Percentiles rank a stretch among this genome's conserved stretches.
phyloP scores from a whole-genome alignment of 169 alveolate species.

The Plasmodium berghei region DNA sequence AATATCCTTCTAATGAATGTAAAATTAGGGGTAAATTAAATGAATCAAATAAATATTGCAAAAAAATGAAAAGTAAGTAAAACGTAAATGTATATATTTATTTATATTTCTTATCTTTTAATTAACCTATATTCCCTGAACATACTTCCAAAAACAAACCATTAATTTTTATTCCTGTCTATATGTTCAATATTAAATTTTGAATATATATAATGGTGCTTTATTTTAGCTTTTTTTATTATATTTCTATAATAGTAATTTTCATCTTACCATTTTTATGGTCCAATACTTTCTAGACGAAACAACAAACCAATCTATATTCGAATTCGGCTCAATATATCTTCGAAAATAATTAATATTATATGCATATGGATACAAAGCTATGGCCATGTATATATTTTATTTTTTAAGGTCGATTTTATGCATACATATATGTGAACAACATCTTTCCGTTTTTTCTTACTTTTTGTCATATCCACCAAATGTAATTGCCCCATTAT shows the following conservation, averaged over 20 bases:
- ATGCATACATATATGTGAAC: too few relatives aligned
- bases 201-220: not conserved
- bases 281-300: conserved; percentile 74
- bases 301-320: conserved; percentile 71
- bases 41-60: not conserved
- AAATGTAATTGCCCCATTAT: conserved; percentile 75
- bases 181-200: conserved; percentile 16
- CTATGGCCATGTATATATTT: not conserved
- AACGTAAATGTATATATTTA: not conserved
- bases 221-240: conserved; percentile 4
- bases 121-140: conserved; percentile 44
- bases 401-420: not conserved
- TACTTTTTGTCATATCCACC: conserved; percentile 75
- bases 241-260: conserved; percentile 6
- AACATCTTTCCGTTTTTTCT: not conserved
- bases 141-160: conserved; percentile 63
- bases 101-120: not conserved
- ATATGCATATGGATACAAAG: not conserved
- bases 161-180: conserved; percentile 64
- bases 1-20: conserved; percentile 33
- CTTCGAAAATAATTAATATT: conserved; percentile 9
- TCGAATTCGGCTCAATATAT: conserved; percentile 42
- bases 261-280: conserved; percentile 39
- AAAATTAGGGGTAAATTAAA: not conserved
- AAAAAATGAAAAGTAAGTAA: not conserved